These are phyloP conservation scores for Stephania japonica DNA, from an alignment of 164 flowering plant genomes.

Conservation along the genomic window DNA sequence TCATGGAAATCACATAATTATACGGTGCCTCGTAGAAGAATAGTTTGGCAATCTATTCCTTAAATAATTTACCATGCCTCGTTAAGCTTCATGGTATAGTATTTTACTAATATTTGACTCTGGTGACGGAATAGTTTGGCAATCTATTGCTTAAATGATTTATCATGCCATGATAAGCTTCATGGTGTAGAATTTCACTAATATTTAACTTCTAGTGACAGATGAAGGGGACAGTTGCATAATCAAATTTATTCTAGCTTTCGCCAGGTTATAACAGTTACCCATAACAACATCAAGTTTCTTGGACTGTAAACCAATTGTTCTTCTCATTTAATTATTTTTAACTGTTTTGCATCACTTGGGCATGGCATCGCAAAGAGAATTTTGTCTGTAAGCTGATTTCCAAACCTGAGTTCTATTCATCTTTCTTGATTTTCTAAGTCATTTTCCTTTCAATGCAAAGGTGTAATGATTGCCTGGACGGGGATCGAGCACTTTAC, in stretches of 20 bases:
- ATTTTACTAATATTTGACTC: background rate
- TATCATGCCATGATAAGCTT: background rate
- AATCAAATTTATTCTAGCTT: background rate
- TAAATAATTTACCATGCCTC: background rate
- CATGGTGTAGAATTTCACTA: background rate
- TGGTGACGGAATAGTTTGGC: background rate
- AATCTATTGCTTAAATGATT: background rate
- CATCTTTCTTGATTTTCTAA: constrained; percentile 2
- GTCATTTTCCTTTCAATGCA: constrained; percentile 4
- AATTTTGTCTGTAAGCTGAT: background rate
- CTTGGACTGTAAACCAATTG: background rate
- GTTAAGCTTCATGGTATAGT: background rate
- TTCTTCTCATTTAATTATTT: background rate
- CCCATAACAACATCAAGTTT: background rate
- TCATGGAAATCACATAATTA: too few species aligned
- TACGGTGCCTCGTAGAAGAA: too few species aligned
- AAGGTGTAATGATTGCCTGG: constrained; percentile 99
- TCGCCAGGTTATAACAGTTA: background rate
- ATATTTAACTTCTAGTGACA: background rate
- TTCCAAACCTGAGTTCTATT: background rate
- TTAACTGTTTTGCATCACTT: background rate
- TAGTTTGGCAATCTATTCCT: background rate
- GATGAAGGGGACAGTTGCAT: background rate
- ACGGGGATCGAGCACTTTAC: constrained; percentile 91
- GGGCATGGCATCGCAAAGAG: background rate